Evolutionary conservation across 2,329 filamentous ascomycete species (phyloP), one percentile per base, ranked within the genome.

Genomic region (Microdochium bolleyi): DNA sequence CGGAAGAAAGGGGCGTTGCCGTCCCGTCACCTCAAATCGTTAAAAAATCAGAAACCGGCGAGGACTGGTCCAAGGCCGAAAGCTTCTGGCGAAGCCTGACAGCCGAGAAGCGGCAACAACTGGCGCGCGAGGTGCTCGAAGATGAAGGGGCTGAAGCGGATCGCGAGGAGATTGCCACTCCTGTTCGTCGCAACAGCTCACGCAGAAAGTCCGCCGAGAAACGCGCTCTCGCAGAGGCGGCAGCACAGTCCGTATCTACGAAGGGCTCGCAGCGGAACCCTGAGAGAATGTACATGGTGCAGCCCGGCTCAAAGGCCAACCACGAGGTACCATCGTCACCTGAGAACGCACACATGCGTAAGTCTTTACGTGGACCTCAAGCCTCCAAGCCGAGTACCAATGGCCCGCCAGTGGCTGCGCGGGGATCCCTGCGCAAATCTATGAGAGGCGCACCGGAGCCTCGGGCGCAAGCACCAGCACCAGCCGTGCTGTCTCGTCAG

Each of bases 31-130:
- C 22, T 34, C 32, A 50, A 2, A 62, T 54, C 22, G 61, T 57
- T 24, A 59, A 56, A 41, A 57, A 53, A 24, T 38, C 54, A 24
- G 52, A 34, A 50, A 52, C 56, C 37, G 54, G 54, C n/a, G 70
- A 75, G 55, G 80, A 86, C 52, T 90, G 87, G 88, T 81, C 84
- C 56, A 76, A 79, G 51, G 80, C 84, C 16, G 87, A 86, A 60
- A 72, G 79, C 0, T 89, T 86, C 60, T 90, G 87, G 87, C 83
- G 78, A 56, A 80, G 80, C 51, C 67, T 90, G 7, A 84, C 78
- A 8, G 72, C 75, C 1, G 79, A 86, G 30, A 82, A 84, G 61
- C 79, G 84, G 46, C 78, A 78, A 7, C 78, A 84, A 61, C 74
- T 86, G 30, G 82, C 85, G 61, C 71, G 68, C 3, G 82, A 84